Conservation (phyloP, 164 flowering plant genomes). For the Dillenia suffruticosa region DNA sequence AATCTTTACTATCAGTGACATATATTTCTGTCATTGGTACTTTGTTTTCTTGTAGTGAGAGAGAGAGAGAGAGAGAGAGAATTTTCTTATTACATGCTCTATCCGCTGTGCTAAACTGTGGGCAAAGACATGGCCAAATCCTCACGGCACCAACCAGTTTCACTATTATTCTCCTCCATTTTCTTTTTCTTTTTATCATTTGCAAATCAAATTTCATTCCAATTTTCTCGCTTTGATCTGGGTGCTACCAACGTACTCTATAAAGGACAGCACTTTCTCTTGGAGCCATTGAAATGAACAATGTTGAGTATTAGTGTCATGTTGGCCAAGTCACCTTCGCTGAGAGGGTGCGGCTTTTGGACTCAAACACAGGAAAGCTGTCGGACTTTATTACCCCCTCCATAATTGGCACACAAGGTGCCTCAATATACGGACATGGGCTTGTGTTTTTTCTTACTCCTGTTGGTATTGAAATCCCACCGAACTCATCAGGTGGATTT, state of each 20-base stretch:
- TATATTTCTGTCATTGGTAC: too few relatives aligned
- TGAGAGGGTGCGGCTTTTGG: constrained; percentile 23
- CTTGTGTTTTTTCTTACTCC: constrained; percentile 30
- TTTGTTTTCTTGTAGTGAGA: too few relatives aligned
- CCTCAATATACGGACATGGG: constrained; percentile 8
- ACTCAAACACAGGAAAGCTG: constrained; percentile 10
- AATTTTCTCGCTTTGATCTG: constrained; percentile 17
- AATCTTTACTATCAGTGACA: too few relatives aligned
- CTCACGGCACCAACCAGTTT: neutral
- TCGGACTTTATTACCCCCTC: constrained; percentile 36
- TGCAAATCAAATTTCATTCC: constrained; percentile 15
- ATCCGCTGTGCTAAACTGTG: too few relatives aligned
- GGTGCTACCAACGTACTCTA: constrained; percentile 8
- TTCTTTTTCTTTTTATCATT: constrained; percentile 1
- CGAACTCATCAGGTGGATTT: constrained; percentile 21
- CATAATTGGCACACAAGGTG: constrained; percentile 3
- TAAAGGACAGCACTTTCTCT: constrained; percentile 21
- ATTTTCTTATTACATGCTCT: too few relatives aligned
- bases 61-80: too few relatives aligned
- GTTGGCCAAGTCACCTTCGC: constrained; percentile 21
- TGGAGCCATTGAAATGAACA: constrained; percentile 22
- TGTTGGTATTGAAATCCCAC: constrained; percentile 17
- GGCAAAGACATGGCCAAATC: neutral
- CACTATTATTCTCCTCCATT: neutral
- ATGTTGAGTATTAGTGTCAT: neutral